phyloP scores from a whole-genome alignment of 2,329 filamentous ascomycete genomes.

The Akanthomyces muscarius region DNA sequence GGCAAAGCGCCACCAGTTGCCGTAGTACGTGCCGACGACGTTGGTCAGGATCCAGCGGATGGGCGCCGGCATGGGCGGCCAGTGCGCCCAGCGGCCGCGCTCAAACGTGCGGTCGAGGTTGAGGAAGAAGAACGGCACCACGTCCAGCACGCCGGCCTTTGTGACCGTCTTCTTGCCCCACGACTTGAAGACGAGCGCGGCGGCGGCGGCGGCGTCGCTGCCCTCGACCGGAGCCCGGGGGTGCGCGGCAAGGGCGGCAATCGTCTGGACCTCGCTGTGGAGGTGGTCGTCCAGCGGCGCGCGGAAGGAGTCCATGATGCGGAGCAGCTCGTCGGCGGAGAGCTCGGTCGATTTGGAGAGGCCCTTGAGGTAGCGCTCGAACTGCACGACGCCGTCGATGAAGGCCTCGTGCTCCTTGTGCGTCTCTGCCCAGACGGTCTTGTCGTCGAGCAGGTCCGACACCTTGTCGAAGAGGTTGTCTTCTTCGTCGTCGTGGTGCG shows the following conservation, averaged over 20 bases:
- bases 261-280: conserved; percentile 51
- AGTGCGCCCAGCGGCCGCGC: conserved; percentile 56
- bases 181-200: conserved; percentile 50
- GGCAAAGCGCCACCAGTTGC: conserved; percentile 60
- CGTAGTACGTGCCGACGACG: conserved; percentile 52
- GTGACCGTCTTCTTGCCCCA: conserved; percentile 63
- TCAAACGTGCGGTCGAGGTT: conserved; percentile 59
- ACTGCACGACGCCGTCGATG: conserved; percentile 46
- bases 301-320: conserved; percentile 49
- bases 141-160: conserved; percentile 56
- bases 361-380: conserved; percentile 47
- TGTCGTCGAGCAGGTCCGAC: conserved; percentile 47
- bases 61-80: conserved; percentile 61
- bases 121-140: conserved; percentile 61
- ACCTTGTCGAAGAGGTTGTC: conserved; percentile 52
- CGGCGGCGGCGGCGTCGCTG: conserved; percentile 41
- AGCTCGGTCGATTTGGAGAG: conserved; percentile 40
- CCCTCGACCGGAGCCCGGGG: conserved; percentile 46
- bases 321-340: conserved; percentile 41
- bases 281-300: conserved; percentile 51
- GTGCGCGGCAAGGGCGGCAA: conserved; percentile 46
- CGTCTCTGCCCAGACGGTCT: conserved; percentile 48
- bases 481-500: conserved; percentile 60
- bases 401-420: conserved; percentile 54
- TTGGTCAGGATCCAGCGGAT: conserved; percentile 59